Evolutionary conservation across 2,329 filamentous ascomycete genomes (phyloP).

Genomic region (Xylariaceae sp.): DNA sequence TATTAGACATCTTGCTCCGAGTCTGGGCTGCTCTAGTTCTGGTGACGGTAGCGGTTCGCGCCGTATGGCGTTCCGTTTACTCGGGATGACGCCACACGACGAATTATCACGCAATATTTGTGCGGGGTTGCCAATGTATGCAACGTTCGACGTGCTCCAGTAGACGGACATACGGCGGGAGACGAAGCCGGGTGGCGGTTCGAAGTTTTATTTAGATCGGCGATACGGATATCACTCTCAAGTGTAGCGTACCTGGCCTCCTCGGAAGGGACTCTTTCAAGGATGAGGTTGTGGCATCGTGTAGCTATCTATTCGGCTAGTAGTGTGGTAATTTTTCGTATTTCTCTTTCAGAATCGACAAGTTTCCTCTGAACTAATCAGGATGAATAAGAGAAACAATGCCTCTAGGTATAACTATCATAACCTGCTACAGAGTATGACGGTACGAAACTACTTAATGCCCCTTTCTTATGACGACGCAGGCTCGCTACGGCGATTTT

Average conservation of each 20-base stretch:
- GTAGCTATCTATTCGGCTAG: not conserved
- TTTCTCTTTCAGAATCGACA: not conserved
- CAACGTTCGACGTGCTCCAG: constrained; percentile 12
- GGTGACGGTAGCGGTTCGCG: not conserved
- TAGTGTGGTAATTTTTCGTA: not conserved
- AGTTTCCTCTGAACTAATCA: no score
- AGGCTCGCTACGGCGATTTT: not conserved
- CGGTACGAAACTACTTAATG: not conserved
- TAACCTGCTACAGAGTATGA: not conserved
- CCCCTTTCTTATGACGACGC: not conserved
- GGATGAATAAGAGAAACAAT: no score
- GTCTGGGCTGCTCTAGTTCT: not conserved
- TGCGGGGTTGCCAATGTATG: constrained; percentile 14
- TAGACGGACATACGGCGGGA: constrained; percentile 3
- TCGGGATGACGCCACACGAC: constrained; percentile 17
- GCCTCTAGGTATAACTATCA: no score
- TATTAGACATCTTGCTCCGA: not conserved
- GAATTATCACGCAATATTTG: constrained; percentile 21
- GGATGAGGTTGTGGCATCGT: not conserved
- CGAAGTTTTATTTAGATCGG: no score
- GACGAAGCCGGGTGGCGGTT: no score
- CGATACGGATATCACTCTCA: no score
- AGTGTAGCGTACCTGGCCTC: not conserved
- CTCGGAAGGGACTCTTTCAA: not conserved
- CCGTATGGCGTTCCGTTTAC: constrained; percentile 4